Conservation (phyloP, 306 rosid species). For the Corylus avellana region DNA sequence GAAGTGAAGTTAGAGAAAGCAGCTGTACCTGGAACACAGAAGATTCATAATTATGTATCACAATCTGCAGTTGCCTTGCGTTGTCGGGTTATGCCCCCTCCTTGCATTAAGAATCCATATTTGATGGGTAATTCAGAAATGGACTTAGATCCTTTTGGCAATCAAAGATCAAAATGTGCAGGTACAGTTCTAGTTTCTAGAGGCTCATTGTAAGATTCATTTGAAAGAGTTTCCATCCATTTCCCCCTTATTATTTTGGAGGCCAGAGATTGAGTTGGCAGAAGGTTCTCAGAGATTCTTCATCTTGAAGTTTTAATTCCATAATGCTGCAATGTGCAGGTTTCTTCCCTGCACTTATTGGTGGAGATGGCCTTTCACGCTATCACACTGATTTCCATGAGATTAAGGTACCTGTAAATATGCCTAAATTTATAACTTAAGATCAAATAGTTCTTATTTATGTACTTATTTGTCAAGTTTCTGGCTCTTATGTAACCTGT, state of each 20-base stretch:
- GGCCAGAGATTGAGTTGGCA: neutral
- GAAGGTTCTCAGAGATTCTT: neutral
- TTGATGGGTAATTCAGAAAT: conserved; percentile 54
- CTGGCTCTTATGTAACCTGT: conserved; percentile 5
- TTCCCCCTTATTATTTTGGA: neutral
- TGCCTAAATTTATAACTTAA: neutral
- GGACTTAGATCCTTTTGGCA: conserved; percentile 67
- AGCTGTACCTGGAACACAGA: conserved; percentile 27
- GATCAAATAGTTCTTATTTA: neutral
- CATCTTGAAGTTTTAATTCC: conserved; percentile 3
- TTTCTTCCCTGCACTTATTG: conserved; percentile 51
- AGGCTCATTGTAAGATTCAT: neutral
- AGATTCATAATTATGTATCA: conserved; percentile 57
- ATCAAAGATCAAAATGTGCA: conserved; percentile 85
- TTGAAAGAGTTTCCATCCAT: neutral
- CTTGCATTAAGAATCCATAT: conserved; percentile 84
- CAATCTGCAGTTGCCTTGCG: conserved; percentile 88
- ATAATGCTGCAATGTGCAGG: conserved; percentile 47
- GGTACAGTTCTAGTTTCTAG: conserved; percentile 43
- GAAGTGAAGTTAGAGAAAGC: conserved; percentile 50
- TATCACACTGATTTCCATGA: conserved; percentile 84
- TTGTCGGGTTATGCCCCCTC: conserved; percentile 91
- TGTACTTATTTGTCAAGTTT: neutral
- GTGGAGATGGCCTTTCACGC: conserved; percentile 83
- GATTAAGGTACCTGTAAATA: conserved; percentile 59